Evolutionary conservation across 768 basidiomycete genomes (phyloP).

Genomic region (Lactarius sp.): DNA sequence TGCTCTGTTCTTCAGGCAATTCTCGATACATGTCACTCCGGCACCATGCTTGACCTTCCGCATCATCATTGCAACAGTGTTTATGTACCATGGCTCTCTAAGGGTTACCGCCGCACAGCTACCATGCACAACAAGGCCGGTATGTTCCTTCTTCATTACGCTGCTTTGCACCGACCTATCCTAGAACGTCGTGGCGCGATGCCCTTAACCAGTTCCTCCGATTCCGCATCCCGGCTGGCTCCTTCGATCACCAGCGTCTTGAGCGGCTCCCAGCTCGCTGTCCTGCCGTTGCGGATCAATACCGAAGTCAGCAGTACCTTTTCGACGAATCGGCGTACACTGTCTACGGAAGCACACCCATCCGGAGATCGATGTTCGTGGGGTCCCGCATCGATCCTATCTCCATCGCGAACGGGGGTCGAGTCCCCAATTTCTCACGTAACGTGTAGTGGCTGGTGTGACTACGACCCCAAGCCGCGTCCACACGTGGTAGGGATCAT

Average conservation of each 20-base stretch:
- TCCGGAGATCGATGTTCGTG: not conserved
- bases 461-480: not conserved
- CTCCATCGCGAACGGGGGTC: conserved; percentile 4
- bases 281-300: not conserved
- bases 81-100: conserved; percentile 27
- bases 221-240: not conserved
- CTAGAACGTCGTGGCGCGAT: not conserved
- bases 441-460: conserved; percentile 27
- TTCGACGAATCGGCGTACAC: not conserved
- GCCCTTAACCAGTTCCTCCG: not conserved
- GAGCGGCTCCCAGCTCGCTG: not conserved
- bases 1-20: conserved; percentile 19
- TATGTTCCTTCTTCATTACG: not conserved
- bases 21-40: conserved; percentile 29
- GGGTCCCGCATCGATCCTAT: not conserved
- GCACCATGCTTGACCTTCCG: conserved; percentile 28
- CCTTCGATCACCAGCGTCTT: not conserved
- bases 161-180: not conserved
- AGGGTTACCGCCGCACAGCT: conserved; percentile 23
- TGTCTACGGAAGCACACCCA: not conserved
- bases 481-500: conserved; percentile 9
- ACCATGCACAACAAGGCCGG: conserved; percentile 20
- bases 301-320: not conserved
- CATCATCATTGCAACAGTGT: conserved; percentile 28
- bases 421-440: conserved; percentile 20